A percentile compares a stretch with the other conserved stretches of the same genome.
phyloP scores from a whole-genome alignment of 2,329 filamentous ascomycete genomes.

The Stachybotrys chartarum region DNA sequence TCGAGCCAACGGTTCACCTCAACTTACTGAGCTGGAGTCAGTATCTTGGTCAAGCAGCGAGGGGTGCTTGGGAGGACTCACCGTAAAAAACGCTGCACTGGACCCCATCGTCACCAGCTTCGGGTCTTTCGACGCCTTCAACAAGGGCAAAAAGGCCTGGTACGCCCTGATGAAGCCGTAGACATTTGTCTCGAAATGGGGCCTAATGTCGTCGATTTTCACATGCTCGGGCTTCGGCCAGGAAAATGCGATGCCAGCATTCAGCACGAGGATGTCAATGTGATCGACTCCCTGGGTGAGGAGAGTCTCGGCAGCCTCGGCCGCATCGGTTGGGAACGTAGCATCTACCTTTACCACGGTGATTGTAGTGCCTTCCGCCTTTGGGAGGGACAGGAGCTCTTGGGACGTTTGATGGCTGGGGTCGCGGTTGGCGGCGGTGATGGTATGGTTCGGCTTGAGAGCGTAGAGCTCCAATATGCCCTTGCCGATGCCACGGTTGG shows the following conservation, averaged over 20 bases:
- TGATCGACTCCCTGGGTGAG: constrained; percentile 25
- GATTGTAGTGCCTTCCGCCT: constrained; percentile 24
- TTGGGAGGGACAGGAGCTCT: constrained; percentile 27
- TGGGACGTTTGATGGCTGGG: constrained; percentile 15
- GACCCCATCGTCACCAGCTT: no score
- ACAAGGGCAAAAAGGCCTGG: no score
- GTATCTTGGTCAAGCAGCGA: no score
- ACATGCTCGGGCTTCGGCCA: constrained; percentile 23
- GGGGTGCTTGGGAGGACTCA: no score
- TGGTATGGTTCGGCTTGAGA: constrained; percentile 48
- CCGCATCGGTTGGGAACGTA: constrained; percentile 21
- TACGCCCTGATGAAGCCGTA: constrained; percentile 27
- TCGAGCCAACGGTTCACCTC: no score
- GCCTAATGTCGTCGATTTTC: constrained; percentile 22
- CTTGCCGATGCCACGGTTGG: constrained; percentile 29
- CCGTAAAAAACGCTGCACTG: no score
- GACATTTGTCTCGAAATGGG: constrained; percentile 35
- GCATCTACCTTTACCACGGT: constrained; percentile 36
- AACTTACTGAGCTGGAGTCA: no score
- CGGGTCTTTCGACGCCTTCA: no score
- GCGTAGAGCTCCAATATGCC: constrained; percentile 27
- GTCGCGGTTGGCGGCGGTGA: constrained; percentile 31
- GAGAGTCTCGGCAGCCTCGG: constrained; percentile 22
- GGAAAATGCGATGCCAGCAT: constrained; percentile 34
- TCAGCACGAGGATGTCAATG: constrained; percentile 45